A percentile compares a stretch with the other conserved stretches of the same genome.
phyloP scores from a whole-genome alignment of 257 asterid species.

The Gentiana dahurica region DNA sequence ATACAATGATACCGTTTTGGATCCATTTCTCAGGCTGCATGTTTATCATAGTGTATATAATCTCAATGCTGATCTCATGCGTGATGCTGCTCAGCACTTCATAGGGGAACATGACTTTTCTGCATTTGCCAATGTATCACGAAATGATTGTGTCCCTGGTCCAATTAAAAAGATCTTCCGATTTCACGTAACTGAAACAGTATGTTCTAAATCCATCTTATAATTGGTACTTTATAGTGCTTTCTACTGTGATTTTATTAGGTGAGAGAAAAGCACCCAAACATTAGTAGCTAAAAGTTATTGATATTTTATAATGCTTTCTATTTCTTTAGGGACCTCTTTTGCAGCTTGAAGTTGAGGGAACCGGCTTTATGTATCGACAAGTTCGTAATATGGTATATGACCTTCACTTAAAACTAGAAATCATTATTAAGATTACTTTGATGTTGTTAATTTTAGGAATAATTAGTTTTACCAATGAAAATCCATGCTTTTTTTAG shows the following conservation, averaged over 20 bases:
- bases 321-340: slow-evolving; percentile 49
- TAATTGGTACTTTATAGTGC: background rate
- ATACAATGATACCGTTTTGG: slow-evolving; percentile 60
- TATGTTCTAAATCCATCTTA: slow-evolving; percentile 10
- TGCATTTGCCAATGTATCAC: slow-evolving; percentile 71
- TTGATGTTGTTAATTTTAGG: too few relatives aligned
- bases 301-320: too few relatives aligned
- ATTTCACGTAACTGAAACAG: slow-evolving; percentile 70
- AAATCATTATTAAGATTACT: too few relatives aligned
- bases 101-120: slow-evolving; percentile 77
- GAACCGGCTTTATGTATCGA: slow-evolving; percentile 81
- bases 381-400: slow-evolving; percentile 95
- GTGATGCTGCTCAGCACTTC: slow-evolving; percentile 67
- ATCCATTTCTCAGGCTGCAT: slow-evolving; percentile 68
- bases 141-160: slow-evolving; percentile 51
- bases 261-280: background rate
- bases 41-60: slow-evolving; percentile 61
- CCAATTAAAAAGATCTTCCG: slow-evolving; percentile 64
- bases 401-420: background rate
- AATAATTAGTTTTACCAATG: too few relatives aligned
- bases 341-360: slow-evolving; percentile 86
- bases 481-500: slow-evolving; percentile 18
- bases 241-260: slow-evolving; percentile 3
- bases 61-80: slow-evolving; percentile 56
- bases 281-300: too few relatives aligned